phyloP scores from a whole-genome alignment of 257 asterid species.

The Craterostigma plantagineum region DNA sequence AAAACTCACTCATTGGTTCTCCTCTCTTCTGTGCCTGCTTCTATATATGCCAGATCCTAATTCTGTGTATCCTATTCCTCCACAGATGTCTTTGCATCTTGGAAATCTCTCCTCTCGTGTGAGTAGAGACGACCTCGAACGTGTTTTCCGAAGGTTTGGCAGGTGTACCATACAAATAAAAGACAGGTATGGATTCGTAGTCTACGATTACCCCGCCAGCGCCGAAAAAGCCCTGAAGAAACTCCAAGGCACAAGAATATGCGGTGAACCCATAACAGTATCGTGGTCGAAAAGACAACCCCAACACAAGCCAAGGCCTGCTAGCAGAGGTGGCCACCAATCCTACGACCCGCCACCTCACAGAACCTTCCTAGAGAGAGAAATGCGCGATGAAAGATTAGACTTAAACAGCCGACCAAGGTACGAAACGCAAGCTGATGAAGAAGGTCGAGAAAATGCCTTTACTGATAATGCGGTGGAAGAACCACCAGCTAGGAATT shows the following conservation, averaged over 20 bases:
- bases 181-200: constrained; percentile 44
- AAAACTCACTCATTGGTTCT: too few species aligned
- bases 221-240: constrained; percentile 45
- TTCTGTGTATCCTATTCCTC: not conserved
- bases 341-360: constrained; percentile 13
- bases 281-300: constrained; percentile 61
- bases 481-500: constrained; percentile 12
- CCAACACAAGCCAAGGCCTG: constrained; percentile 13
- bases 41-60: too few species aligned
- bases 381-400: constrained; percentile 10
- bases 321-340: constrained; percentile 16
- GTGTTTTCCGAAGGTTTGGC: constrained; percentile 43
- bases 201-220: constrained; percentile 34
- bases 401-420: constrained; percentile 12
- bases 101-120: constrained; percentile 35
- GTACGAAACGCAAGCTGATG: not conserved
- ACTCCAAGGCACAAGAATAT: constrained; percentile 37
- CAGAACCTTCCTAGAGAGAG: constrained; percentile 11
- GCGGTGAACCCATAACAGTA: constrained; percentile 35
- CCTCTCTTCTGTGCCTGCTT: too few species aligned
- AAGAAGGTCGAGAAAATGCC: too few species aligned
- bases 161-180: constrained; percentile 28
- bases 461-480: not conserved
- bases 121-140: constrained; percentile 28
- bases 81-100: constrained; percentile 53